Conservation (phyloP, 805 yeast genomes). For the Grigorovia jiainica region DNA sequence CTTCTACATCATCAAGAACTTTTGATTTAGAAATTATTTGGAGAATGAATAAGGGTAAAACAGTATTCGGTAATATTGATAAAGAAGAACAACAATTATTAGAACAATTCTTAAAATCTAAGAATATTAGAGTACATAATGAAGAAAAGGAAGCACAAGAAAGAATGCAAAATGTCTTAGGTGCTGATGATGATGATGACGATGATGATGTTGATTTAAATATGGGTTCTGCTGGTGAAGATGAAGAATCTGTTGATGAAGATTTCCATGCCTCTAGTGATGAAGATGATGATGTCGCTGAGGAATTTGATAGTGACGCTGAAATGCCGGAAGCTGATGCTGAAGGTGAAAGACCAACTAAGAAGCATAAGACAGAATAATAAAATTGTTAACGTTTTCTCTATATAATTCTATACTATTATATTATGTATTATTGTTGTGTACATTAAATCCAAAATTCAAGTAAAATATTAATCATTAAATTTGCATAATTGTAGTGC, state of each 20-base stretch:
- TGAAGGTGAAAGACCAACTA: conserved; percentile 30
- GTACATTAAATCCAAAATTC: no score
- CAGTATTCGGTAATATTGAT: conserved; percentile 79
- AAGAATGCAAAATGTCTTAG: conserved; percentile 67
- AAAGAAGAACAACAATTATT: conserved; percentile 80
- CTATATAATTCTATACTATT: no score
- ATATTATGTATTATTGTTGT: no score
- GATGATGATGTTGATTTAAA: conserved; percentile 28
- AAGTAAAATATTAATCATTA: no score
- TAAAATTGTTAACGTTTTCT: no score
- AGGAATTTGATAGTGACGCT: conserved; percentile 69
- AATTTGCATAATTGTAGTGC: no score
- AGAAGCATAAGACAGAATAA: conserved; percentile 27
- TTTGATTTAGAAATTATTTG: conserved; percentile 81
- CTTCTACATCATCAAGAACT: conserved; percentile 70
- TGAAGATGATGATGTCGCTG: conserved; percentile 62
- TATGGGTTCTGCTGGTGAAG: conserved; percentile 70
- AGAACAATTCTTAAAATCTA: conserved; percentile 66
- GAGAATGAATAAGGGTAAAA: conserved; percentile 56
- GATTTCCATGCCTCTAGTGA: conserved; percentile 54
- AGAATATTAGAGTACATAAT: conserved; percentile 72
- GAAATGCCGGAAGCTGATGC: conserved; percentile 24
- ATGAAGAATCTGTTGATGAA: conserved; percentile 74
- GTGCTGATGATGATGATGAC: conserved; percentile 45
- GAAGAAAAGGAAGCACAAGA: conserved; percentile 85